These are phyloP conservation scores for Paramecium tetraurelia DNA, from an alignment of 73 alveolate species.

Conservation along the genomic window DNA sequence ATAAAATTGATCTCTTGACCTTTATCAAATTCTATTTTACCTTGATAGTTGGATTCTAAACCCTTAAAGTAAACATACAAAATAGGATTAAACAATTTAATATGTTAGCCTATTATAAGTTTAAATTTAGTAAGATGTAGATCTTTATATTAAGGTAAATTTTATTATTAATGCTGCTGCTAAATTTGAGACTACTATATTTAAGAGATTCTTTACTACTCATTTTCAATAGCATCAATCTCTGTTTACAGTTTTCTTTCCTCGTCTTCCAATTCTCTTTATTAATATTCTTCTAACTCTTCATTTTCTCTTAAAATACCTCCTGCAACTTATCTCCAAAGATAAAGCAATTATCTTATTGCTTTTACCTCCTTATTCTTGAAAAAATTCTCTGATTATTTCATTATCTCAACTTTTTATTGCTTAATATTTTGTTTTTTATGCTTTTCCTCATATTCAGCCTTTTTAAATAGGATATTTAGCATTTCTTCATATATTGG, in stretches of 20 bases:
- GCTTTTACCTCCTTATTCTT: background rate
- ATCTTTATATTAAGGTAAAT: background rate
- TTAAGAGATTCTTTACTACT: background rate
- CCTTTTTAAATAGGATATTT: background rate
- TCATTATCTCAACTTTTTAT: background rate
- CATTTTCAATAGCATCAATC: background rate
- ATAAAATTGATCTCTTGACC: background rate
- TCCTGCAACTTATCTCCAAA: background rate
- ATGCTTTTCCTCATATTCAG: background rate
- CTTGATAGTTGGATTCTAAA: background rate
- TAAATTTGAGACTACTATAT: background rate
- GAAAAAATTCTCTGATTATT: background rate
- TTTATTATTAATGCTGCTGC: background rate
- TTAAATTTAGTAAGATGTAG: background rate
- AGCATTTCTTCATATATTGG: background rate
- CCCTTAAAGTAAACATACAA: background rate
- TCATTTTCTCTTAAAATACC: background rate
- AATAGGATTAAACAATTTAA: background rate
- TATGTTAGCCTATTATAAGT: background rate
- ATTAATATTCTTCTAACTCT: background rate
- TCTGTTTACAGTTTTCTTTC: background rate
- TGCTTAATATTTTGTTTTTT: background rate
- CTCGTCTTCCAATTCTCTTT: background rate
- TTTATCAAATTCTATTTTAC: background rate
- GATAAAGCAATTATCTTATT: background rate